Percentiles rank a stretch among this genome's conserved stretches.
Conservation (phyloP, 2,329 filamentous ascomycete species). For the Monosporascus sp. region DNA sequence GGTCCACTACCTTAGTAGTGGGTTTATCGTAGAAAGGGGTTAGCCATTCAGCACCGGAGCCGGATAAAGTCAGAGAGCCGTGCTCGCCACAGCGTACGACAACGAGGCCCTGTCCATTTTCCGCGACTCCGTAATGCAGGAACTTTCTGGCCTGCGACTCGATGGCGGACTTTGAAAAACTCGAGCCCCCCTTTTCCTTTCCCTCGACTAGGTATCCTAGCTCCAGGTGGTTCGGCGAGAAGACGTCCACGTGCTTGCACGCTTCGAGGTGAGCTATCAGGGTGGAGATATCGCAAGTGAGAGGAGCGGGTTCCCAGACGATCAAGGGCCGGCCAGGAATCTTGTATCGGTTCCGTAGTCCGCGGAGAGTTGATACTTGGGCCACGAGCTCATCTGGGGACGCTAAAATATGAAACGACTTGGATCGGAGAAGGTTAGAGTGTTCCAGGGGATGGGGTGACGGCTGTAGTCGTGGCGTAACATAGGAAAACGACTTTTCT, state of each 20-base stretch:
- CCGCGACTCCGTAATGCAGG: not conserved
- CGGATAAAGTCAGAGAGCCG: conserved; percentile 20
- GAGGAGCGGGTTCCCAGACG: conserved; percentile 11
- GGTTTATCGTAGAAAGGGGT: conserved; percentile 21
- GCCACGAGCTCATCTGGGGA: conserved; percentile 9
- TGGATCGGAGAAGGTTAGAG: conserved; percentile 7
- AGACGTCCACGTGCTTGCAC: conserved; percentile 25
- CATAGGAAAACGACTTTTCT: conserved; percentile 19
- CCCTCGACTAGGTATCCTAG: conserved; percentile 18
- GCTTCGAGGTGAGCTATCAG: conserved; percentile 21
- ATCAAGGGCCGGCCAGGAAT: conserved; percentile 2
- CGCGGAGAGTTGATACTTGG: conserved; percentile 17
- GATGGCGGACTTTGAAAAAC: conserved; percentile 14
- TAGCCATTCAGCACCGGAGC: conserved; percentile 16
- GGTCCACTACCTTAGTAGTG: conserved; percentile 22
- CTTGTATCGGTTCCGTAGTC: conserved; percentile 1
- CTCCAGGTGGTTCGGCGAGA: conserved; percentile 34
- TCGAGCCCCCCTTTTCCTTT: conserved; percentile 9
- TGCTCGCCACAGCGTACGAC: conserved; percentile 27
- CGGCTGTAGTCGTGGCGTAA: conserved; percentile 12
- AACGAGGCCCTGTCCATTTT: conserved; percentile 5
- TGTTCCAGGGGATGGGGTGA: conserved; percentile 5
- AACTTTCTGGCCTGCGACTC: not conserved
- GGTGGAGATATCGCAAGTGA: conserved; percentile 14
- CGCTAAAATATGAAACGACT: conserved; percentile 21